phyloP scores from a whole-genome alignment of 306 rosid species.

The Prosopis cineraria region DNA sequence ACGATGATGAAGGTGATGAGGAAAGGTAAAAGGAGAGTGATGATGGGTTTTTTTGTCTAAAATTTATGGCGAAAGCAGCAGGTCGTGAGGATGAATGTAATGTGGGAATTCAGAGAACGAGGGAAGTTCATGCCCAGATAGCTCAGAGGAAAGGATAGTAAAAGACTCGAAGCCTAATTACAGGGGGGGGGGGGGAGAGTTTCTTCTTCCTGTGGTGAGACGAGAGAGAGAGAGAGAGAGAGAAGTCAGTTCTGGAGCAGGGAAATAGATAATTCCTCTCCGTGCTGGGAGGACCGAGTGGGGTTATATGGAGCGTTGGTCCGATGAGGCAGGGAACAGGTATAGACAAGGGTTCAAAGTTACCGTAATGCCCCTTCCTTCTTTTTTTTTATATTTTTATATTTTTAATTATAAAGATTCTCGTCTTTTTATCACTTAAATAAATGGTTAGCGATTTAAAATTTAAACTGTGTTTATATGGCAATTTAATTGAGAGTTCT shows the following conservation, averaged over 20 bases:
- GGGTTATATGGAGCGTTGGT: constrained; percentile 59
- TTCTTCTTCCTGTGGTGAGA: not conserved
- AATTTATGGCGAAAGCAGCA: constrained; percentile 47
- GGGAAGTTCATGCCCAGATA: constrained; percentile 45
- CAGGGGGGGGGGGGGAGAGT: constrained; percentile 21
- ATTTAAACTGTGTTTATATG: too few species aligned
- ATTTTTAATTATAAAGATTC: not conserved
- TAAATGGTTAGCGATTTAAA: too few species aligned
- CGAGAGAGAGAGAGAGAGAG: constrained; percentile 11
- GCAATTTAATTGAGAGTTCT: too few species aligned
- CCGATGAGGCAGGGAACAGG: constrained; percentile 31
- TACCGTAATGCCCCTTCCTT: constrained; percentile 36
- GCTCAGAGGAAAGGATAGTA: constrained; percentile 21
- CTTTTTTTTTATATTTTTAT: not conserved
- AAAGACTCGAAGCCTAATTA: not conserved
- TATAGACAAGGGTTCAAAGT: not conserved
- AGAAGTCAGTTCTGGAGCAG: constrained; percentile 34
- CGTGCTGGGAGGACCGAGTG: constrained; percentile 47
- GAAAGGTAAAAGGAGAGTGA: not conserved
- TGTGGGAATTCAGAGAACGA: constrained; percentile 53
- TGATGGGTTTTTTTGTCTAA: constrained; percentile 24
- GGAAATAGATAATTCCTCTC: constrained; percentile 44
- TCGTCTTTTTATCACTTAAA: too few species aligned
- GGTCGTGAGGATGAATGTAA: constrained; percentile 48
- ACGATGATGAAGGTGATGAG: constrained; percentile 13